Base-by-base conservation (phyloP, 148 eudicot species). In the Vaccinium myrtillus region DNA sequence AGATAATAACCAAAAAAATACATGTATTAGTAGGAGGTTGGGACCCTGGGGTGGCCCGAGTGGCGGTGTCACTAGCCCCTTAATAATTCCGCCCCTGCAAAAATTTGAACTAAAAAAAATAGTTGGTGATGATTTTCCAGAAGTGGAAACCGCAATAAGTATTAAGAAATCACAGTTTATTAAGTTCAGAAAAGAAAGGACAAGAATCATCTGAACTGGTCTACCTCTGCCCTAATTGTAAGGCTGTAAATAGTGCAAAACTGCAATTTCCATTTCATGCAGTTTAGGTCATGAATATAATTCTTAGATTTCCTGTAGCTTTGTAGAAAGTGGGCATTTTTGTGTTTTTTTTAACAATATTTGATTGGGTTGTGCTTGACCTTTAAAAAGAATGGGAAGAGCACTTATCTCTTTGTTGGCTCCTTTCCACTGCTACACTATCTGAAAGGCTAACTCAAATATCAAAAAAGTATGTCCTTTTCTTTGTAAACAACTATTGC, bases 201-300 rank as follows among this genome's bases (percentile, higher is more conserved):
- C 19, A 36, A 78, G 27, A 55, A 53, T 15, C n/a, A 27, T 27
- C 55, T 14, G 27, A 21, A 49, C 56, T 77, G 79, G 55, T 50
- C 19, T 77, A 36, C 30, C 30, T 11, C 8, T 39, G 16, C 79
- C 2, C 39, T 36, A 36, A 36, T 36, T 36, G 39, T 36, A 3
- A 36, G 4, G 39, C 2, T 4, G 9, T 16, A 8, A 48, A 49
- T 1, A 6, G 30, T 0, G 19, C 56, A 21, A 12, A 19, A 48
- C 15, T 75, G 19, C 80, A 23, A 53, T 77, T 77, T 53, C 65
- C 65, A 23, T 13, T 14, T 25, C 61, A 78, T 78, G 81, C 18
- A 50, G 74, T 55, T 86, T 86, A 78, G 88, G 85, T 78, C 83
- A 82, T 82, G 83, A 83, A 70, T 36, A 36, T 58, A 54, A 78